Evolutionary conservation across 2,329 filamentous ascomycete genomes (phyloP).

Genomic region (Diaporthe citriasiana): DNA sequence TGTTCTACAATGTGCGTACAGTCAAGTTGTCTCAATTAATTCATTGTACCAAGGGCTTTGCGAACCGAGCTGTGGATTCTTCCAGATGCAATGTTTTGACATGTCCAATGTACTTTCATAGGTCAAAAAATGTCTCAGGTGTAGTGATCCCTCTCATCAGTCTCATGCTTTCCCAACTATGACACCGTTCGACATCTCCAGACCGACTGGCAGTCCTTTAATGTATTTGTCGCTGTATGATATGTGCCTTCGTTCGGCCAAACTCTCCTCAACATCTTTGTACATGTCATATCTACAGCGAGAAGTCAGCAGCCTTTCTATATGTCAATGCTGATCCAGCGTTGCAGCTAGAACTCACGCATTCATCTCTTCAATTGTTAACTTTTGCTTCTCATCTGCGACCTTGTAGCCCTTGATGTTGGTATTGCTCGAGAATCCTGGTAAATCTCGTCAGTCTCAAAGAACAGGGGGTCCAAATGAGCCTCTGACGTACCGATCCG

Average conservation of each 20-base stretch:
- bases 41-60: too few relatives aligned
- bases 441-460: background rate
- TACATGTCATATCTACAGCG: conserved; percentile 69
- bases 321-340: background rate
- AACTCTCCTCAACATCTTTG: conserved; percentile 65
- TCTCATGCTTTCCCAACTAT: conserved; percentile 37
- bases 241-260: conserved; percentile 53
- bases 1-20: too few relatives aligned
- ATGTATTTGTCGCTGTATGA: conserved; percentile 56
- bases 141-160: too few relatives aligned
- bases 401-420: conserved; percentile 71
- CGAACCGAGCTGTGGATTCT: too few relatives aligned
- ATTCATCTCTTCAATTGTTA: conserved; percentile 81
- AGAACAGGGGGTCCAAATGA: too few relatives aligned
- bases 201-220: conserved; percentile 61
- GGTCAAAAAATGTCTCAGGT: too few relatives aligned
- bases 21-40: too few relatives aligned
- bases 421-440: conserved; percentile 74
- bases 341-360: conserved; percentile 56
- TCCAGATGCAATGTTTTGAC: background rate
- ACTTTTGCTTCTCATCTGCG: conserved; percentile 70
- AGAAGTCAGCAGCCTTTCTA: background rate
- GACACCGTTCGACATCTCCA: conserved; percentile 65
- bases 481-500: conserved; percentile 62
- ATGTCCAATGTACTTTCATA: background rate